These are phyloP conservation scores for Albophoma yamanashiensis DNA, from an alignment of 2,329 filamentous ascomycete species.

Conservation along the genomic window DNA sequence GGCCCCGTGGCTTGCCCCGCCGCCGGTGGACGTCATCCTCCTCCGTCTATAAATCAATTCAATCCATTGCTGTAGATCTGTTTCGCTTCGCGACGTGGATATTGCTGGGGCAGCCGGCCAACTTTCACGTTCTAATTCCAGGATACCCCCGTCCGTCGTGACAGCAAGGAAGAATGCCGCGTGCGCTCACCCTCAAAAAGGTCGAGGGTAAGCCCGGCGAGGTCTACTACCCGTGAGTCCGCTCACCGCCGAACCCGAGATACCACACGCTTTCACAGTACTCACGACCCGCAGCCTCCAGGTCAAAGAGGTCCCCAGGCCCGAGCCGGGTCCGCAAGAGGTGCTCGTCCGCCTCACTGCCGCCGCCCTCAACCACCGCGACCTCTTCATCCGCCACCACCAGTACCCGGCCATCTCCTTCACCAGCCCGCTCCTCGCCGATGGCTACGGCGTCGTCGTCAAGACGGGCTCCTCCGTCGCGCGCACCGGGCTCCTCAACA, in stretches of 20 bases:
- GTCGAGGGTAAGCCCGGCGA: slow-evolving; percentile 72
- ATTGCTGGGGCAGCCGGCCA: background rate
- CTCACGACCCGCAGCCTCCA: slow-evolving; percentile 33
- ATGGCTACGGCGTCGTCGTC: slow-evolving; percentile 69
- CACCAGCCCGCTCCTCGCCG: slow-evolving; percentile 65
- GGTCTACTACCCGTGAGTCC: slow-evolving; percentile 70
- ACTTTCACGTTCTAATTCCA: background rate
- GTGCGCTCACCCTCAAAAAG: slow-evolving; percentile 53
- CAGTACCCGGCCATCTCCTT: slow-evolving; percentile 83
- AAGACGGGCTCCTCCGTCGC: slow-evolving; percentile 41
- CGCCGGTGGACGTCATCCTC: background rate
- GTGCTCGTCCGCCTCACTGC: slow-evolving; percentile 67
- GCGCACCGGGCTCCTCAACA: slow-evolving; percentile 34
- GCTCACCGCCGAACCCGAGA: background rate
- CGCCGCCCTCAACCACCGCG: slow-evolving; percentile 85
- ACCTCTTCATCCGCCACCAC: slow-evolving; percentile 87
- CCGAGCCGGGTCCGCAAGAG: slow-evolving; percentile 53
- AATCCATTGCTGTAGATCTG: background rate
- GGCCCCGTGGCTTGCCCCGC: background rate
- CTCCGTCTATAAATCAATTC: background rate
- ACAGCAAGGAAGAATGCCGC: slow-evolving; percentile 29
- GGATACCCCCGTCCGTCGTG: background rate
- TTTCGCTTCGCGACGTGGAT: too few relatives aligned
- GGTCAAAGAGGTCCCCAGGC: slow-evolving; percentile 50
- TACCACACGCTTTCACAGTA: background rate